Evolutionary conservation across 805 yeast species (phyloP).

Genomic region (Metschnikowia cubensis): DNA sequence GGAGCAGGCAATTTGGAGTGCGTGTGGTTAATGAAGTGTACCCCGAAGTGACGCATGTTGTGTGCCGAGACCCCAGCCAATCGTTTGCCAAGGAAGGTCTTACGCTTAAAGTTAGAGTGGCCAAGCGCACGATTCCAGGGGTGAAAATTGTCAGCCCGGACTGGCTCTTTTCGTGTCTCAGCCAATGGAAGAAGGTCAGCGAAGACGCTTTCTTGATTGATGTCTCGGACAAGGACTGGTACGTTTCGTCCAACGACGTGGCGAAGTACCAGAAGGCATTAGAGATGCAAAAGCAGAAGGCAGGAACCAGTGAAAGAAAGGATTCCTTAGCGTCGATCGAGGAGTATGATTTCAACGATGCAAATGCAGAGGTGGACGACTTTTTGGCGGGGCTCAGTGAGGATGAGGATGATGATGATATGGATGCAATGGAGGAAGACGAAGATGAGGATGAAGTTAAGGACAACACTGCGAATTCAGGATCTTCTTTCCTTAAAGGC

Average conservation of each 20-base stretch:
- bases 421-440: conserved; percentile 26
- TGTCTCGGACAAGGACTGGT: conserved; percentile 42
- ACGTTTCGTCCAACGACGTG: conserved; percentile 43
- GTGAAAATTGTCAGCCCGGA: conserved; percentile 84
- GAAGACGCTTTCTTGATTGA: conserved; percentile 56
- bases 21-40: conserved; percentile 67
- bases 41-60: conserved; percentile 77
- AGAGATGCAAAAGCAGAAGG: conserved; percentile 19
- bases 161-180: conserved; percentile 86
- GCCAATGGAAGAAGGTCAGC: conserved; percentile 68
- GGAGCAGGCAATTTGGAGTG: conserved; percentile 94
- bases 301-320: conserved; percentile 13
- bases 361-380: conserved; percentile 44
- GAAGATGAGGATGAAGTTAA: conserved; percentile 19
- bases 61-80: conserved; percentile 66
- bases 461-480: conserved; percentile 1
- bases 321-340: conserved; percentile 30
- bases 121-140: conserved; percentile 55
- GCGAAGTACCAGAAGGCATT: conserved; percentile 38
- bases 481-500: conserved; percentile 25
- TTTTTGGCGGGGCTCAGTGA: conserved; percentile 44
- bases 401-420: conserved; percentile 32
- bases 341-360: conserved; percentile 40
- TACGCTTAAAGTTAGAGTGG: conserved; percentile 81
- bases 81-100: conserved; percentile 30